Percentiles rank a stretch among this genome's conserved stretches.
Conservation (phyloP, 108 stramenopile species). For the Nitzschia palea region DNA sequence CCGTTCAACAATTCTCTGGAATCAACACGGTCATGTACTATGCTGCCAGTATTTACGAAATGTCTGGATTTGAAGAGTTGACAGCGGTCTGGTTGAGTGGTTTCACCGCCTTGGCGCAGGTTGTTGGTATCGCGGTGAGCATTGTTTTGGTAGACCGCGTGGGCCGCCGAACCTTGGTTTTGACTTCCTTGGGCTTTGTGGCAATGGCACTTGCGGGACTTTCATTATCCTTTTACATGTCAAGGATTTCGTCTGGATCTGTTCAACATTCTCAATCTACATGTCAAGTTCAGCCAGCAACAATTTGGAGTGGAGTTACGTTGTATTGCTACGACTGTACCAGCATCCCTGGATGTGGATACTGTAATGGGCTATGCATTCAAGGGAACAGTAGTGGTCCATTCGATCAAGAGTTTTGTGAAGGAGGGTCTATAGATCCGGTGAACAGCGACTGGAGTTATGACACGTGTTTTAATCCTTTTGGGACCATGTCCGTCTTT, state of each 20-base stretch:
- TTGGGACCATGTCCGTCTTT: slow-evolving; percentile 57
- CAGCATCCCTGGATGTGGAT: slow-evolving; percentile 64
- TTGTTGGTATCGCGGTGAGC: slow-evolving; percentile 63
- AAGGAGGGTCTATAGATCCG: neutral
- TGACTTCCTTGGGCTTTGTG: slow-evolving; percentile 52
- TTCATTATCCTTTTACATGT: slow-evolving; percentile 63
- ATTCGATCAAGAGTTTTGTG: slow-evolving; percentile 1
- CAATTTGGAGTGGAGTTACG: slow-evolving; percentile 62
- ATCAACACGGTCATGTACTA: slow-evolving; percentile 96
- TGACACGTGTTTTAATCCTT: slow-evolving; percentile 48
- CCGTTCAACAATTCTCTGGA: slow-evolving; percentile 80
- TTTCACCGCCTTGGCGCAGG: slow-evolving; percentile 83
- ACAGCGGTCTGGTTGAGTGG: slow-evolving; percentile 70
- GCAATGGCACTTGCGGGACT: slow-evolving; percentile 58
- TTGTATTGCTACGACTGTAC: slow-evolving; percentile 71
- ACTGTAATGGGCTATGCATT: slow-evolving; percentile 45
- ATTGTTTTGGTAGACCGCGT: slow-evolving; percentile 70
- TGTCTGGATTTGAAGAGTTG: slow-evolving; percentile 78
- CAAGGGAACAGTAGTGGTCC: slow-evolving; percentile 35
- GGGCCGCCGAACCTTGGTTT: slow-evolving; percentile 66
- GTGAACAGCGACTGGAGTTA: slow-evolving; percentile 18
- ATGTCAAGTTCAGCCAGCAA: slow-evolving; percentile 42
- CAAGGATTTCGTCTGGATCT: slow-evolving; percentile 38
- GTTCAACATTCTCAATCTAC: slow-evolving; percentile 10
- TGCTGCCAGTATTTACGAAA: slow-evolving; percentile 82